Evolutionary conservation across 208 protist genomes (phyloP).

Genomic region (Porcisia hertigi): DNA sequence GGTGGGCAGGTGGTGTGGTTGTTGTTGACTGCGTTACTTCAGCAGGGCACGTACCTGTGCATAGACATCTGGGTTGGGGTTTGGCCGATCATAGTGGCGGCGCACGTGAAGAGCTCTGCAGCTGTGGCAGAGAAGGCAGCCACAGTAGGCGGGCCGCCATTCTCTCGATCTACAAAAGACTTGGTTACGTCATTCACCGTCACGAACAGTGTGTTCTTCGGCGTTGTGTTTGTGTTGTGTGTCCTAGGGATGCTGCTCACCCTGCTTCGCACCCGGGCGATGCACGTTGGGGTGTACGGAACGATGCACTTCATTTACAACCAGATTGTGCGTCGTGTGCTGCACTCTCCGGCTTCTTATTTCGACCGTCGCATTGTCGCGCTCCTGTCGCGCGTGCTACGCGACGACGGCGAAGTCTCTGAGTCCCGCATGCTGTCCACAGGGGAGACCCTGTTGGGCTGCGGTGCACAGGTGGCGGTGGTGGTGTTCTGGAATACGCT

Average conservation of each 20-base stretch:
- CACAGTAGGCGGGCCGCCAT: background rate
- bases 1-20: conserved; percentile 52
- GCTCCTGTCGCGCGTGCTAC: conserved; percentile 44
- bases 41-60: conserved; percentile 44
- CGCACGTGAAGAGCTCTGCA: background rate
- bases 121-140: background rate
- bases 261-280: conserved; percentile 33
- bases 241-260: conserved; percentile 40
- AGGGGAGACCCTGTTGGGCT: conserved; percentile 44
- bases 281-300: conserved; percentile 38
- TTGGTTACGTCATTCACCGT: conserved; percentile 11
- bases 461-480: conserved; percentile 41
- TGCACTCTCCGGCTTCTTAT: conserved; percentile 49
- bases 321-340: conserved; percentile 46
- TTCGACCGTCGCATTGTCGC: conserved; percentile 50
- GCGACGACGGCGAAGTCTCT: conserved; percentile 50
- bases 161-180: conserved; percentile 3
- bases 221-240: conserved; percentile 20
- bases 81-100: conserved; percentile 39
- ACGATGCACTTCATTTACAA: conserved; percentile 50
- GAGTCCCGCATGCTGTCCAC: conserved; percentile 43
- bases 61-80: conserved; percentile 55
- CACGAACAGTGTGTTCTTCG: conserved; percentile 27
- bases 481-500: conserved; percentile 49
- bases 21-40: conserved; percentile 30